Base-by-base conservation (phyloP, 1,284 basidiomycete genomes). In the Cutaneotrichosporon cyanovorans region DNA sequence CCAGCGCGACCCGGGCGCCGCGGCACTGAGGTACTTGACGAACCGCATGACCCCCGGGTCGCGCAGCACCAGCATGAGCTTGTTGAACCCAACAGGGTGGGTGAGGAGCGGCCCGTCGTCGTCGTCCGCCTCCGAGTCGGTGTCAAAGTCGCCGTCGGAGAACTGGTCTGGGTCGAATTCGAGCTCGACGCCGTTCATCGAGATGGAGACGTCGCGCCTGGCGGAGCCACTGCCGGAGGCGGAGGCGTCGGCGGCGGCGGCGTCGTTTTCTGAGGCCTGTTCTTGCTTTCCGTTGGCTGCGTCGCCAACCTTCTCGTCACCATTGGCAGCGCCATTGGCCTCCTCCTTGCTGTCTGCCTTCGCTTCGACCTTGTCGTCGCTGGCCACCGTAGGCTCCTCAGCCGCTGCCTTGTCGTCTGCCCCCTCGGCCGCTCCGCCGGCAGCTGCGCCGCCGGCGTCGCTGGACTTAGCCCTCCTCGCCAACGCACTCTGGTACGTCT, bases 11-110 rank as follows among this genome's bases (percentile, higher is more conserved):
- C 88, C 87, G 33, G 83, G 80, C 1, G 90, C 90, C 1, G 80
- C 79, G 10, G 86, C 85, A 21, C 84, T 85, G n/a, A 93, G 80
- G 60, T 93, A 95, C 69, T 93, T 95, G 52, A 91, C 87, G 65
- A 93, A 95, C 35, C 80, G 79, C 82, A 97, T 84, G 38, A 98
- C 91, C 16, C 86, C 82, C 58, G 91, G 86, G 69, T 98, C 93
- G 18, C 93, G 79, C 53, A 97, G 73, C 16, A 95, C 93, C 30
- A 98, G 77, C 35, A 91, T 77, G 30, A 98, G 76, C 31, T 84
- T 80, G 71, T 97, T 97, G 75, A 90, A 98, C 9, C 83, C 82
- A 0, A 92, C 88, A 57, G 90, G 85, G 38, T 89, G 83, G 11
- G 87, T 91, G 36, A 97, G 74, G 21, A 98, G 76, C 10, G 91